Base-by-base conservation (phyloP, 2,329 filamentous ascomycete genomes). In the Beauveria sp. region DNA sequence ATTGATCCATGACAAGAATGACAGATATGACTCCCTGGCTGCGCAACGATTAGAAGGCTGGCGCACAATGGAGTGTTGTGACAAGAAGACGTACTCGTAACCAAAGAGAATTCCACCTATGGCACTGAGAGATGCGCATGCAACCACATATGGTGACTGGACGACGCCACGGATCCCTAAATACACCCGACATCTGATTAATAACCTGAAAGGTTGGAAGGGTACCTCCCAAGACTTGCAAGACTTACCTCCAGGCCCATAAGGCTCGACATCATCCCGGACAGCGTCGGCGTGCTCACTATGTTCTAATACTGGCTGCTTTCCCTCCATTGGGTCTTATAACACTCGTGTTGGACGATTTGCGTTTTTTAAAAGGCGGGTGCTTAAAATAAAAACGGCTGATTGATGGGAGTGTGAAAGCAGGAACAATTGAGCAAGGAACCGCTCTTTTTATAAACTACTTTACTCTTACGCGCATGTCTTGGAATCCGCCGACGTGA, bases 1-100 rank as follows among this genome's bases (percentile, higher is more conserved):
- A 75, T 45, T 70, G 58, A n/a, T 69, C 66, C 73, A 76, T 73
- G 46, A 72, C 69, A n/a, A 75, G 66, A 10, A 71, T 75, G 14
- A 75, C 67, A 9, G 70, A 74, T 8, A 79, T 73, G 51, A 78
- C 75, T 9, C 77, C 77, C 31, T 78, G 76, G 38, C 67, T 68
- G 18, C 20, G 20, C 14, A 51, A 63, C 18, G 16, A 43, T 43
- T 43, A 43, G 0, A n/a, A 43, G 42, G 18, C 2, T 43, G 42
- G 18, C n/a, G 42, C 42, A n/a, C 6, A 43, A 43, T 20, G 42
- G 42, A 43, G 18, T n/a, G n/a, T 43, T 18, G 16, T 43, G 42
- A 43, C 42, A 43, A 4, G 18, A 20, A n/a, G 5, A 43, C 42
- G 18, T 20, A 43, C 42, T 43, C 42, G 42, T 43, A 43, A 8